These are phyloP conservation scores for Xylaria sp. DNA, from an alignment of 2,329 filamentous ascomycete genomes.

Conservation along the genomic window DNA sequence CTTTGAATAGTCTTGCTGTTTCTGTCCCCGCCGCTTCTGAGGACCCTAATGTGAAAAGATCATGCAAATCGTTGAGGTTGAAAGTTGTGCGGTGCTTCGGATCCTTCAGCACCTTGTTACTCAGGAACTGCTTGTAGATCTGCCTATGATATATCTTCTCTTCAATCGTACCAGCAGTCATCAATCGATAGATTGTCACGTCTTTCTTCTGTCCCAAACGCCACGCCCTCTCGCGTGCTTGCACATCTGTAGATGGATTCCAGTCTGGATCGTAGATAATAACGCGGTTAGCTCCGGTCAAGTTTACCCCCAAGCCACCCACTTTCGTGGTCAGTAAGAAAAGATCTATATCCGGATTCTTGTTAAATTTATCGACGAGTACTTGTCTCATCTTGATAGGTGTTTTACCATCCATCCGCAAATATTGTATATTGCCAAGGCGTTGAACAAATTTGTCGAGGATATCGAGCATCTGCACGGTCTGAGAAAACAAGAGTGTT, in stretches of 20 bases:
- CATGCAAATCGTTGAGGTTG: constrained; percentile 86
- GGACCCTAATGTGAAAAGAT: constrained; percentile 81
- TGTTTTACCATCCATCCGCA: constrained; percentile 93
- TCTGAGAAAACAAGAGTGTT: constrained; percentile 89
- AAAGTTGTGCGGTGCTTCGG: constrained; percentile 93
- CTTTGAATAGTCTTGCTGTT: constrained; percentile 84
- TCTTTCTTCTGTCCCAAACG: constrained; percentile 92
- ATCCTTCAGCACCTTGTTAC: constrained; percentile 93
- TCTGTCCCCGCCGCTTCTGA: constrained; percentile 75
- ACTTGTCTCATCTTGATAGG: constrained; percentile 85
- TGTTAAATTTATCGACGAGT: constrained; percentile 93
- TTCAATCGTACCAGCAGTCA: constrained; percentile 97
- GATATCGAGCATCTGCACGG: constrained; percentile 94
- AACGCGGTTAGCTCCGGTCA: constrained; percentile 92
- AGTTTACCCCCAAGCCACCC: constrained; percentile 88
- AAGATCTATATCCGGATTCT: constrained; percentile 76
- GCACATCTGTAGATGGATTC: constrained; percentile 96
- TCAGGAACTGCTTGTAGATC: constrained; percentile 97
- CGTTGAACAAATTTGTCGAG: constrained; percentile 78
- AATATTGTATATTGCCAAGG: constrained; percentile 72
- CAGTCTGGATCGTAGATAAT: constrained; percentile 99
- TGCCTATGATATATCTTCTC: constrained; percentile 99
- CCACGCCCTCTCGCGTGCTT: constrained; percentile 95
- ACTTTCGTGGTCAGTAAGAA: constrained; percentile 96
- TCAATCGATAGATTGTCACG: constrained; percentile 95